Percentiles rank a stretch among this genome's conserved stretches.
Evolutionary conservation across 108 stramenopile genomes (phyloP).

Genomic region (Conticribra guillardii): DNA sequence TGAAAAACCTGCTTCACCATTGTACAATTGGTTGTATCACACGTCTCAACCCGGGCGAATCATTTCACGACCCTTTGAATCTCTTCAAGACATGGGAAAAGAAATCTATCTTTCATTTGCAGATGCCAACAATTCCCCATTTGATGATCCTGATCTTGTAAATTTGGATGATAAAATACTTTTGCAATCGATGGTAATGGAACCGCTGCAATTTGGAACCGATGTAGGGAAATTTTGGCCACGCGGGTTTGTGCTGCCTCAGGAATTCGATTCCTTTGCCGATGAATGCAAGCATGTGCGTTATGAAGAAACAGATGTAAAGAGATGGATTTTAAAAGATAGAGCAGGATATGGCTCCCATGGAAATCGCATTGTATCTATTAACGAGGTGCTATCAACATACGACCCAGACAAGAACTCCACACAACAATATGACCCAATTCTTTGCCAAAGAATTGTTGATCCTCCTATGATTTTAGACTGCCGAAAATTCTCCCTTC

Average conservation of each 20-base stretch:
- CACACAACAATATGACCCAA: constrained; percentile 14
- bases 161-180: constrained; percentile 71
- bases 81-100: background rate
- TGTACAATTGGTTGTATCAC: constrained; percentile 33
- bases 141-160: constrained; percentile 68
- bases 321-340: constrained; percentile 65
- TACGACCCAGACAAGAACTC: background rate
- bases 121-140: constrained; percentile 61
- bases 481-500: constrained; percentile 70
- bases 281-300: constrained; percentile 16
- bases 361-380: constrained; percentile 65
- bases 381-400: constrained; percentile 27
- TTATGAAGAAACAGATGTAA: background rate
- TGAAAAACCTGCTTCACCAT: constrained; percentile 6
- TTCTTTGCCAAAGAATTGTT: constrained; percentile 69
- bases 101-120: constrained; percentile 37
- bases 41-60: background rate
- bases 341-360: constrained; percentile 79
- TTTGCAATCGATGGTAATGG: constrained; percentile 54
- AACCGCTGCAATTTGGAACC: background rate
- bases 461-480: constrained; percentile 58
- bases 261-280: constrained; percentile 17
- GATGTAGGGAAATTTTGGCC: constrained; percentile 44
- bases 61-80: background rate
- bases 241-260: constrained; percentile 46